These are phyloP conservation scores for Syzygium aqueum DNA, from an alignment of 345 rosid genomes.

Conservation along the genomic window DNA sequence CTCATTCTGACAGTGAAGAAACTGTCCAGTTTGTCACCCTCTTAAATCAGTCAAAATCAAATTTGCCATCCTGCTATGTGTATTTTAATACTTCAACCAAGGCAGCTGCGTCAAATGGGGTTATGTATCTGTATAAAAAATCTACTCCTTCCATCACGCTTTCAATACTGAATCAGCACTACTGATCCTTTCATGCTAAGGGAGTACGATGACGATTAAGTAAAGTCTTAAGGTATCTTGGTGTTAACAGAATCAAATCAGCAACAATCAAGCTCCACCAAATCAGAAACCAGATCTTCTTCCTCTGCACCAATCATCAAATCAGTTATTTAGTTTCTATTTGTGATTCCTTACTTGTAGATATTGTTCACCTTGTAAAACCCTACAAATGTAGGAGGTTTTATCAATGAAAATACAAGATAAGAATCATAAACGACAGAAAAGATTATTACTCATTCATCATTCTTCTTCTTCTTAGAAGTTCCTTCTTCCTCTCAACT, in stretches of 20 bases:
- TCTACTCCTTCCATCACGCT: neutral
- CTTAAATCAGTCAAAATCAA: neutral
- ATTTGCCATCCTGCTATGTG: neutral
- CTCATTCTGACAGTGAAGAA: neutral
- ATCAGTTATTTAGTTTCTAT: no score
- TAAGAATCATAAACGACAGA: no score
- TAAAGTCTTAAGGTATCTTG: neutral
- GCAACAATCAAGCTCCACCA: no score
- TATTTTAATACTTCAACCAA: neutral
- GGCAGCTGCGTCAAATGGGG: neutral
- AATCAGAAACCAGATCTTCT: no score
- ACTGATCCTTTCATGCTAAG: neutral
- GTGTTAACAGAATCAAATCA: neutral
- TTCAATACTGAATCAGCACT: neutral
- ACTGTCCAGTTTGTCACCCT: neutral
- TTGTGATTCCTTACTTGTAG: no score
- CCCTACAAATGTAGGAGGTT: no score
- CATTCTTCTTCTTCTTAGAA: no score
- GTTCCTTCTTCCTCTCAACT: no score
- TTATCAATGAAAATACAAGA: no score
- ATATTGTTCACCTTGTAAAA: no score
- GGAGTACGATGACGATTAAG: neutral
- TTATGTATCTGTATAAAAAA: neutral
- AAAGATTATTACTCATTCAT: no score
- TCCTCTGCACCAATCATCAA: no score